Evolutionary conservation across 2,329 filamentous ascomycete genomes (phyloP), one percentile per base, ranked within the genome.

Genomic region (Aspergillus fumigatiaffinis): DNA sequence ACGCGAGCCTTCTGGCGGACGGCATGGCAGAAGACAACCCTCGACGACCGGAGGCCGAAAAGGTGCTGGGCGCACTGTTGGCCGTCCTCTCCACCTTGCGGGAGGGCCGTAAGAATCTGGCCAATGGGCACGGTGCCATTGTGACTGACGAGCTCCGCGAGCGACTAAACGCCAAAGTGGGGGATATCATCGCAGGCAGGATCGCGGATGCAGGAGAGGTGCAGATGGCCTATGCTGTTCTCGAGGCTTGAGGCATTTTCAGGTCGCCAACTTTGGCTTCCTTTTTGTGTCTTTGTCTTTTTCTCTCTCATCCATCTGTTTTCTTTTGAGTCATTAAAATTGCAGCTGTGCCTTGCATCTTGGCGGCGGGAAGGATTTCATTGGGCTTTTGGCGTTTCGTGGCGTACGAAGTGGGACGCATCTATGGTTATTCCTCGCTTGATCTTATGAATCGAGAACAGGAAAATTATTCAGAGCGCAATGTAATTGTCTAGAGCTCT

Each of bases 1-100:
- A 87, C 67, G 84, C 88, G 52, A 79, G 79, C 20, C 76, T 88
- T 10, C 75, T 90, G 5, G 77, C 79, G 47, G 83, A 86, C 57
- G 82, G 79, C 2, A 67, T 83, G 50, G 78, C 78, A 12, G 76
- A 78, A 3, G 76, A 78, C 17, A 73, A 75, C n/a, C 71, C 76
- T 23, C 82, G 80, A 62, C 82, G 79, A 56, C 77, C 79, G 6
- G 85, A 88, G 60, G 83, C 85, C 0, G 83, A 87, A 63, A 82
- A 82, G 66, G 82, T 90, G 1, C 72, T 88, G 14, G 75, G 68
- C 5, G 82, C 83, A 2, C 75, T 90, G 17, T 68, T 88, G 32
- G 77, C 78, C 53, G 81, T 82, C 0, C 72, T 90, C 54, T 76
- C 79, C 29, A 78, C 76, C 5, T 67, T 90, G 25, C 80, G 81